A percentile compares a stretch with the other conserved stretches of the same genome.
Conservation (phyloP, 768 basidiomycete species). For the Mycena floridula region DNA sequence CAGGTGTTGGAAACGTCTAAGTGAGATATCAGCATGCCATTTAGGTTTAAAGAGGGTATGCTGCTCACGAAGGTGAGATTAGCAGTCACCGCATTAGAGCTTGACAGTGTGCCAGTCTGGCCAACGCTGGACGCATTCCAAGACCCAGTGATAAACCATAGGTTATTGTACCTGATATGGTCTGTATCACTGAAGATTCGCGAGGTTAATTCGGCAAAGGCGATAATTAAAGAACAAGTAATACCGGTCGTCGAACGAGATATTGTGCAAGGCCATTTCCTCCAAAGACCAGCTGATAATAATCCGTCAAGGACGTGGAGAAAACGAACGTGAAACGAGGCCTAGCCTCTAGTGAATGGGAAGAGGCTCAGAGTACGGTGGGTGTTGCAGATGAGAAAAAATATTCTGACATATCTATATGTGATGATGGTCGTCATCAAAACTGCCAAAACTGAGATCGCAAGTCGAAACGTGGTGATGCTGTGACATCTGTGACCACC, state of each 20-base stretch:
- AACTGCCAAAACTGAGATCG: no score
- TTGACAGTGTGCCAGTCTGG: constrained; percentile 20
- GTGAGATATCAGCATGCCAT: neutral
- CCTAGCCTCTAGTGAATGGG: no score
- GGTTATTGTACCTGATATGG: constrained; percentile 14
- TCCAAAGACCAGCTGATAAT: neutral
- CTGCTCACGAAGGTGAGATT: constrained; percentile 22
- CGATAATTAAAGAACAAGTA: no score
- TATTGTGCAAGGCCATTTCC: constrained; percentile 7
- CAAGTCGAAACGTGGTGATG: no score
- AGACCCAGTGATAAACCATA: constrained; percentile 17
- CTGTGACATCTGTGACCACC: no score
- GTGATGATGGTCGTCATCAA: no score
- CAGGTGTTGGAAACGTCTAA: constrained; percentile 7
- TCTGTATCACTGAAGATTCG: constrained; percentile 3
- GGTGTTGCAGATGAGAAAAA: neutral
- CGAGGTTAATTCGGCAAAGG: no score
- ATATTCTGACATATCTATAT: neutral
- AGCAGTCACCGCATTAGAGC: constrained; percentile 16
- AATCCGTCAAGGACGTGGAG: constrained; percentile 1
- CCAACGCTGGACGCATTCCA: constrained; percentile 23
- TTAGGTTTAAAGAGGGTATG: neutral
- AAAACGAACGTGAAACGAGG: neutral
- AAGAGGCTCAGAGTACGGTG: neutral
- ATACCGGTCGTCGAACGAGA: constrained; percentile 20